phyloP scores from a whole-genome alignment of 768 basidiomycete species.

The Serendipita sp. region DNA sequence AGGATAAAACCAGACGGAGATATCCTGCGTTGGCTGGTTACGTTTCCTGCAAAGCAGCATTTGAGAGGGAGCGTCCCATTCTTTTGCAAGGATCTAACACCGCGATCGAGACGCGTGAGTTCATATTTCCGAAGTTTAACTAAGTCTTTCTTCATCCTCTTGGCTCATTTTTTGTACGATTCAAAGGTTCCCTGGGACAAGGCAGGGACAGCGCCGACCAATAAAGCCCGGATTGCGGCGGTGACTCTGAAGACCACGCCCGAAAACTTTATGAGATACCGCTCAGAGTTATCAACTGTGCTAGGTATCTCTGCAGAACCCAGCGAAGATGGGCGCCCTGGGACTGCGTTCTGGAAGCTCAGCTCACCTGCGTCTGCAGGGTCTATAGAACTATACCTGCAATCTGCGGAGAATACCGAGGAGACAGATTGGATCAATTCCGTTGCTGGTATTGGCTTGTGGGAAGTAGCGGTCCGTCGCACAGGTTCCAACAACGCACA shows the following conservation, averaged over 20 bases:
- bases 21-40: constrained; percentile 43
- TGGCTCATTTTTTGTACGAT: neutral
- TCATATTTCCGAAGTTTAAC: neutral
- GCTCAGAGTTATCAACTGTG: neutral
- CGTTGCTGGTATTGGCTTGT: neutral
- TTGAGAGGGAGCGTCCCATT: constrained; percentile 34
- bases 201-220: neutral
- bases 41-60: constrained; percentile 19
- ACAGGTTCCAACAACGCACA: neutral
- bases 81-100: constrained; percentile 60
- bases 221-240: neutral
- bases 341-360: neutral
- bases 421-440: neutral
- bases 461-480: neutral
- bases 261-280: neutral
- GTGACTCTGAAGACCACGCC: neutral
- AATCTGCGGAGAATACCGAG: neutral
- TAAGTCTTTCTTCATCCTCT: neutral
- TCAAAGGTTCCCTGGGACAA: neutral
- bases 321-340: neutral
- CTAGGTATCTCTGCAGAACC: neutral
- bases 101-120: constrained; percentile 40
- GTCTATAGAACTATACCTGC: neutral
- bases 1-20: constrained; percentile 39
- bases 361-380: neutral